Percentiles rank a stretch among this genome's conserved stretches.
Conservation (phyloP, 176 grass and related monocot genomes). For the Hordeum vulgare region DNA sequence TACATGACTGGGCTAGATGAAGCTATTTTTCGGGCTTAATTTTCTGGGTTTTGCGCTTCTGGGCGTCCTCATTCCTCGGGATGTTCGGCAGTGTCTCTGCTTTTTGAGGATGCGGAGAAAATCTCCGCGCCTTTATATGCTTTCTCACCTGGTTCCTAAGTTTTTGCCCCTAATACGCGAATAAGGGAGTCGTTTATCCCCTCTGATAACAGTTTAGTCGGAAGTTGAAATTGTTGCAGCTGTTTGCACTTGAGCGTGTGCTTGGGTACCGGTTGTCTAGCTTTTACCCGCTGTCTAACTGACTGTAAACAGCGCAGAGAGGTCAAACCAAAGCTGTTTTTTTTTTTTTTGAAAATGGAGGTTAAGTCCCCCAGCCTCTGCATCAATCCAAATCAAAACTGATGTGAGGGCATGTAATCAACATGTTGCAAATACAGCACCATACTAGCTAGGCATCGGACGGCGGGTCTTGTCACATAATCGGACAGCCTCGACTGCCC, state of each 20-base stretch:
- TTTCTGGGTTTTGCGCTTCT: constrained; percentile 14
- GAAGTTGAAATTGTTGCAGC: background rate
- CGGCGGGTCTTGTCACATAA: background rate
- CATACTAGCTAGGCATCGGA: background rate
- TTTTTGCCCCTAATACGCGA: background rate
- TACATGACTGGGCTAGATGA: background rate
- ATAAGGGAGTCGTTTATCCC: background rate
- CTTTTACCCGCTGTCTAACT: background rate
- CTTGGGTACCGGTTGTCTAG: background rate
- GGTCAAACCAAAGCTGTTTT: too few relatives aligned
- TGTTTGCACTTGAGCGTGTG: background rate
- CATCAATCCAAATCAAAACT: too few relatives aligned
- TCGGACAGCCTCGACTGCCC: background rate
- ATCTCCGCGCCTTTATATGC: background rate
- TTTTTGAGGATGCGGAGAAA: constrained; percentile 8
- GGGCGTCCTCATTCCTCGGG: background rate
- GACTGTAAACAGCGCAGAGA: background rate
- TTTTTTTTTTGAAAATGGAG: too few relatives aligned
- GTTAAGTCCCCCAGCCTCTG: too few relatives aligned
- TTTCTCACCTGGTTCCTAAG: background rate
- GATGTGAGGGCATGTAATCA: background rate
- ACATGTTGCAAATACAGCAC: background rate
- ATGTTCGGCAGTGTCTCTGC: background rate
- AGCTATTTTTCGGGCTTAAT: constrained; percentile 8
- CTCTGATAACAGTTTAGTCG: background rate